phyloP scores from a whole-genome alignment of 2,329 filamentous ascomycete species.

The Nemania diffusa region DNA sequence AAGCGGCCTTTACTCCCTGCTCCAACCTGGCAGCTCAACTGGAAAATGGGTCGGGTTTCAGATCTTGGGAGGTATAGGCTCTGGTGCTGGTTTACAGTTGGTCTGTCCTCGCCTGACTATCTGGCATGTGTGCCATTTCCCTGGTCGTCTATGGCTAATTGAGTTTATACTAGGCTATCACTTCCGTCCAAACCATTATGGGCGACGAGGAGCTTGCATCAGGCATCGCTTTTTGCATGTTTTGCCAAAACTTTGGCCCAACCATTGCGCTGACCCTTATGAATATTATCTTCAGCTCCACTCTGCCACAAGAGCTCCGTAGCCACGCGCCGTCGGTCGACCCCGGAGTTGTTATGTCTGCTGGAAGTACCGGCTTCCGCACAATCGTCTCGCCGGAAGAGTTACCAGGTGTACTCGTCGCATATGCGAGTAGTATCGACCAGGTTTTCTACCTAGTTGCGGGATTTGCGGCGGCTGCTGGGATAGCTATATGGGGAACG shows the following conservation, averaged over 20 bases:
- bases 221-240: not conserved
- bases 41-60: conserved; percentile 34
- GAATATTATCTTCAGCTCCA: too few relatives aligned
- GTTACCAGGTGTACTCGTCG: conserved; percentile 51
- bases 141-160: not conserved
- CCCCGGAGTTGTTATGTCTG: too few relatives aligned
- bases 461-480: not conserved
- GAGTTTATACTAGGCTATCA: not conserved
- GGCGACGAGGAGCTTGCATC: not conserved
- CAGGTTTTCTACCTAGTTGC: conserved; percentile 54
- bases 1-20: conserved; percentile 28
- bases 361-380: too few relatives aligned
- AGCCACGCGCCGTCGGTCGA: too few relatives aligned
- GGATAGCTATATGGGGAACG: too few relatives aligned
- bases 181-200: not conserved
- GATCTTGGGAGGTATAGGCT: conserved; percentile 27
- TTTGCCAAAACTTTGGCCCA: too few relatives aligned
- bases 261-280: too few relatives aligned
- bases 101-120: conserved; percentile 12
- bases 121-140: too few relatives aligned
- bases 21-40: conserved; percentile 22
- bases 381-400: too few relatives aligned
- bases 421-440: conserved; percentile 54
- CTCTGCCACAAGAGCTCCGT: too few relatives aligned
- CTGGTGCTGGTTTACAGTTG: conserved; percentile 26